Percentiles rank a stretch among this genome's conserved stretches.
Evolutionary conservation across 768 basidiomycete genomes (phyloP).

Genomic region (Crucibulum laeve): DNA sequence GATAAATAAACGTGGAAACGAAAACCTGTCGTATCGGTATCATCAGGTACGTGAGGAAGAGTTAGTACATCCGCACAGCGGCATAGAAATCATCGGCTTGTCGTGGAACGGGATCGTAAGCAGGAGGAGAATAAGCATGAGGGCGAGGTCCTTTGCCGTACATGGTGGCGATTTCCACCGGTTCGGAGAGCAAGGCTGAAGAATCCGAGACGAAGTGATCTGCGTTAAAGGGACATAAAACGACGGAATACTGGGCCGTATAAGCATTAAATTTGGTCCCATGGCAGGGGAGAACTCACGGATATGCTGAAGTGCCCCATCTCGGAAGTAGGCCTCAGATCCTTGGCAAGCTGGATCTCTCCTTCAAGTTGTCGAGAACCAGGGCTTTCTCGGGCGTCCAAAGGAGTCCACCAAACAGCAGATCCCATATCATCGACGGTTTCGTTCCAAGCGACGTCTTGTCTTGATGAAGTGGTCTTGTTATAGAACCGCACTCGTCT

Average conservation of each 20-base stretch:
- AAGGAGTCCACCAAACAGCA: constrained; percentile 47
- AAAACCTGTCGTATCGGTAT: neutral
- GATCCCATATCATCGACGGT: constrained; percentile 36
- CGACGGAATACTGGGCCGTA: constrained; percentile 38
- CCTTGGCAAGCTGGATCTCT: constrained; percentile 48
- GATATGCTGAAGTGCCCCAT: constrained; percentile 50
- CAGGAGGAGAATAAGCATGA: constrained; percentile 45
- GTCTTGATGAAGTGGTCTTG: constrained; percentile 25
- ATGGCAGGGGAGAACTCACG: constrained; percentile 24
- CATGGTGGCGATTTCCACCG: constrained; percentile 50
- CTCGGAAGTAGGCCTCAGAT: constrained; percentile 43
- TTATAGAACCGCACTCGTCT: constrained; percentile 40
- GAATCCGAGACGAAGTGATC: constrained; percentile 31
- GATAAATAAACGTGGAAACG: neutral
- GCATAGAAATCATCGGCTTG: constrained; percentile 23
- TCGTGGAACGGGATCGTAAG: constrained; percentile 33
- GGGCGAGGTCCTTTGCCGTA: constrained; percentile 46
- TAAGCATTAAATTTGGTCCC: constrained; percentile 5
- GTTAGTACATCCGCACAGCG: constrained; percentile 10
- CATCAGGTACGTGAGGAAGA: neutral
- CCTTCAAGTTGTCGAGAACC: constrained; percentile 42
- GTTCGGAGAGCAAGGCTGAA: constrained; percentile 38
- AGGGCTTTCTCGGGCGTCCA: constrained; percentile 20
- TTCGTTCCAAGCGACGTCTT: constrained; percentile 42
- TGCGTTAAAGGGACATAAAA: constrained; percentile 40